These are phyloP conservation scores for Coffea canephora DNA, from an alignment of 257 asterid species.

Conservation along the genomic window DNA sequence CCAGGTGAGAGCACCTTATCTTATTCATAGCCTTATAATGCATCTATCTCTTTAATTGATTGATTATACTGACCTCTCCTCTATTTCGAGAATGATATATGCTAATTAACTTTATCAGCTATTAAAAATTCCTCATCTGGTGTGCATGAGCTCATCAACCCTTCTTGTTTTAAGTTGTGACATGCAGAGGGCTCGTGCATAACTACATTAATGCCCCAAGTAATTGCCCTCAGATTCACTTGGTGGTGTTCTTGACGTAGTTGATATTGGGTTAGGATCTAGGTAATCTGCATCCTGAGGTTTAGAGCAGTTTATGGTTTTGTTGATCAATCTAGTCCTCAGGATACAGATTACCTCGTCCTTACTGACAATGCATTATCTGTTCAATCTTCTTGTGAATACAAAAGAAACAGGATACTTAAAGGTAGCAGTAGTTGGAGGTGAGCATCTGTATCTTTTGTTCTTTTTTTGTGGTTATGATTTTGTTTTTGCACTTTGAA, in stretches of 20 bases:
- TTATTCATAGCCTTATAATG: slow-evolving; percentile 5
- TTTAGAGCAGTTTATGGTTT: slow-evolving; percentile 28
- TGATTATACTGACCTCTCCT: slow-evolving; percentile 1
- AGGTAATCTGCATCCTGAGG: slow-evolving; percentile 92
- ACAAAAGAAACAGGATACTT: not conserved
- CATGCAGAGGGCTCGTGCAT: not conserved
- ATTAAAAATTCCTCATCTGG: slow-evolving; percentile 37
- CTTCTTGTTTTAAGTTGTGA: slow-evolving; percentile 12
- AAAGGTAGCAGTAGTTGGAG: not conserved
- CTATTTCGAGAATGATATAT: slow-evolving; percentile 11
- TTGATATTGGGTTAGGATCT: slow-evolving; percentile 34
- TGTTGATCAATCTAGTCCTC: slow-evolving; percentile 33
- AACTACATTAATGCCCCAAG: not conserved
- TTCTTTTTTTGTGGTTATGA: too few relatives aligned
- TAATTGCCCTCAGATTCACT: not conserved
- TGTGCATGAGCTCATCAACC: slow-evolving; percentile 30
- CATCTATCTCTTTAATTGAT: not conserved
- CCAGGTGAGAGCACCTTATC: slow-evolving; percentile 38
- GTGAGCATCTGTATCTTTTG: not conserved
- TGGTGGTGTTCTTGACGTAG: not conserved
- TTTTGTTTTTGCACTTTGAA: not conserved
- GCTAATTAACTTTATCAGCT: slow-evolving; percentile 15
- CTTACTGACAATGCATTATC: slow-evolving; percentile 18
- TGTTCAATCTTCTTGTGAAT: not conserved
- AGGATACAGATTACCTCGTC: slow-evolving; percentile 53